These are phyloP conservation scores for Ampelocalamus luodianensis DNA, from an alignment of 176 grass and related monocot species.

Conservation along the genomic window DNA sequence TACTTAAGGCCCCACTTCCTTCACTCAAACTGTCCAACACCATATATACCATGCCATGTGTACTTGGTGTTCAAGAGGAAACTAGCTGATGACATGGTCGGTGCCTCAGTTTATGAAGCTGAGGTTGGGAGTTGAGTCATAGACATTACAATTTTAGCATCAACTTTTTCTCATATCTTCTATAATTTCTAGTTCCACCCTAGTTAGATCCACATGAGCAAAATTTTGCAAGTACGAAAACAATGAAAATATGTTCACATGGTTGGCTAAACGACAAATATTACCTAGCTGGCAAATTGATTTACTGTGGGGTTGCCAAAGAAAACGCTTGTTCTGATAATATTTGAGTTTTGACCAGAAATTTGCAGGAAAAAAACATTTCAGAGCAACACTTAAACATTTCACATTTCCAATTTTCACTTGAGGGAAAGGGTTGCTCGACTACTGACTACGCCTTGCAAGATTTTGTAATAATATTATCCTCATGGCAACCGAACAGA, in stretches of 20 bases:
- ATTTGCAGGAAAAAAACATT: conserved; percentile 18
- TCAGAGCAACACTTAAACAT: neutral
- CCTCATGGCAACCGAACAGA: conserved; percentile 4
- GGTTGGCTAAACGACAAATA: neutral
- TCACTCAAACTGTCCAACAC: neutral
- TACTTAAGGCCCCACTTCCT: neutral
- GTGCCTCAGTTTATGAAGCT: conserved; percentile 8
- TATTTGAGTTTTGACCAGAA: neutral
- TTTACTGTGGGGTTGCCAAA: neutral
- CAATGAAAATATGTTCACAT: neutral
- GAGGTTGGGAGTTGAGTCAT: neutral
- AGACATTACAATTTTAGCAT: conserved; percentile 1
- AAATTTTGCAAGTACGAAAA: conserved; percentile 20
- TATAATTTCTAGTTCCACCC: neutral
- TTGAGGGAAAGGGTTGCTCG: neutral
- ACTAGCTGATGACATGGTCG: neutral
- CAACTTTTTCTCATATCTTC: neutral
- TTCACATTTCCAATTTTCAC: neutral
- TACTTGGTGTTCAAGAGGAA: neutral
- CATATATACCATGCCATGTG: neutral
- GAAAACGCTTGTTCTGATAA: neutral
- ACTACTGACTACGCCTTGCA: neutral
- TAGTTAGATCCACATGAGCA: neutral
- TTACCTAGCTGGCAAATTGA: neutral
- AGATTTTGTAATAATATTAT: conserved; percentile 22